Percentiles rank a stretch among this genome's conserved stretches.
phyloP scores from a whole-genome alignment of 192 early-diverging fungal genomes.

The Coemansia sp. region DNA sequence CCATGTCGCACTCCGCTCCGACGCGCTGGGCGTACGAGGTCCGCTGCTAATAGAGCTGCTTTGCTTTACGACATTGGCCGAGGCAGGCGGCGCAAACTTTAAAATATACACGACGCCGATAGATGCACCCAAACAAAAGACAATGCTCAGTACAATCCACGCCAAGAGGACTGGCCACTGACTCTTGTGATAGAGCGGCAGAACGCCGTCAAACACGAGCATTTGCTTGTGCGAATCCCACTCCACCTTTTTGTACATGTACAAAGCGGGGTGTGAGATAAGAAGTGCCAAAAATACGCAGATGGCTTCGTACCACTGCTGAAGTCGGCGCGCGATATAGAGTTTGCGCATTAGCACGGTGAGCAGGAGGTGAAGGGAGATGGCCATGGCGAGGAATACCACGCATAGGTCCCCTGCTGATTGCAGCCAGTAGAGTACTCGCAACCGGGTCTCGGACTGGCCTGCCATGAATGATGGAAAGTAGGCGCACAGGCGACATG shows the following conservation, averaged over 20 bases:
- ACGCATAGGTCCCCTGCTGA: conserved; percentile 3
- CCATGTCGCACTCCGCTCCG: conserved; percentile 9
- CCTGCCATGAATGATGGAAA: neutral
- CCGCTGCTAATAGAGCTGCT: neutral
- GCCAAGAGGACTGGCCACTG: conserved; percentile 13
- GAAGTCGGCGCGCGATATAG: conserved; percentile 5
- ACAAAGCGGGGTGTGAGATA: conserved; percentile 26
- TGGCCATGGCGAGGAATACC: neutral
- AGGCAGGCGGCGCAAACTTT: neutral
- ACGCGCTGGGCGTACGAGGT: neutral
- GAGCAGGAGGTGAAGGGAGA: conserved; percentile 4
- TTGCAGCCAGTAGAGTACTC: conserved; percentile 15
- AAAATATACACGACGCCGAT: neutral
- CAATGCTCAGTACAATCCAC: neutral
- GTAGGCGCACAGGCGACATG: neutral
- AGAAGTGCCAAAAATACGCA: neutral
- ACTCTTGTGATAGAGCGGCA: neutral
- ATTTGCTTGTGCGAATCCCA: neutral
- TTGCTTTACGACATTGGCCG: neutral
- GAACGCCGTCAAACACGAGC: conserved; percentile 1
- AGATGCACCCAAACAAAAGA: neutral
- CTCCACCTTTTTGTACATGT: conserved; percentile 2
- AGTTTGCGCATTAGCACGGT: conserved; percentile 5
- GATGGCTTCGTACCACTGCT: conserved; percentile 12
- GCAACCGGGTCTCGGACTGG: neutral